phyloP scores from a whole-genome alignment of 1,284 basidiomycete genomes.

The Golubevia sp. region DNA sequence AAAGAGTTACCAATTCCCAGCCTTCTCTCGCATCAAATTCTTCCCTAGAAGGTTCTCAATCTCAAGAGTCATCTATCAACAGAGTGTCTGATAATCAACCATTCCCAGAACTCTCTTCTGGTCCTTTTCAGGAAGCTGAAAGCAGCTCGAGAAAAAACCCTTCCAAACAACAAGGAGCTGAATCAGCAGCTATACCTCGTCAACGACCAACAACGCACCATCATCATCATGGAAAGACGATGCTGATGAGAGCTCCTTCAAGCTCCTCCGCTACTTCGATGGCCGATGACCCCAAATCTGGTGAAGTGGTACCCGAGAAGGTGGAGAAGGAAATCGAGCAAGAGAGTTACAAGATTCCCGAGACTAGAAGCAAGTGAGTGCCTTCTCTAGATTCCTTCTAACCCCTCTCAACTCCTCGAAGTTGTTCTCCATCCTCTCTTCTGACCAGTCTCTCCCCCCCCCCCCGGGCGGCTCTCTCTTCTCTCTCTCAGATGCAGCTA shows the following conservation, averaged over 20 bases:
- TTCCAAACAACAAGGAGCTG: not conserved
- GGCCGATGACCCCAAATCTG: not conserved
- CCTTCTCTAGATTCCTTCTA: not conserved
- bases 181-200: not conserved
- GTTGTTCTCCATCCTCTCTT: not conserved
- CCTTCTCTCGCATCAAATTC: no score
- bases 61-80: not conserved
- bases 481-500: slow-evolving; percentile 6
- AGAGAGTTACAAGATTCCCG: not conserved
- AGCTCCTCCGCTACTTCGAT: not conserved
- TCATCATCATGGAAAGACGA: not conserved
- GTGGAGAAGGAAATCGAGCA: not conserved
- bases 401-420: not conserved
- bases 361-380: not conserved
- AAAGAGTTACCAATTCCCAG: no score
- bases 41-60: no score
- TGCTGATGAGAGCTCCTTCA: not conserved
- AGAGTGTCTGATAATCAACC: not conserved
- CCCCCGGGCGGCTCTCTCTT: no score
- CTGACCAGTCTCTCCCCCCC: no score
- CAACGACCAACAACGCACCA: not conserved
- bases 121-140: not conserved
- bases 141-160: no score
- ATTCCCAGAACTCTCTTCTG: not conserved
- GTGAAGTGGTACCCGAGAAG: not conserved